Evolutionary conservation across 2,329 filamentous ascomycete genomes (phyloP).

Genomic region (Harringtonia lauricola): DNA sequence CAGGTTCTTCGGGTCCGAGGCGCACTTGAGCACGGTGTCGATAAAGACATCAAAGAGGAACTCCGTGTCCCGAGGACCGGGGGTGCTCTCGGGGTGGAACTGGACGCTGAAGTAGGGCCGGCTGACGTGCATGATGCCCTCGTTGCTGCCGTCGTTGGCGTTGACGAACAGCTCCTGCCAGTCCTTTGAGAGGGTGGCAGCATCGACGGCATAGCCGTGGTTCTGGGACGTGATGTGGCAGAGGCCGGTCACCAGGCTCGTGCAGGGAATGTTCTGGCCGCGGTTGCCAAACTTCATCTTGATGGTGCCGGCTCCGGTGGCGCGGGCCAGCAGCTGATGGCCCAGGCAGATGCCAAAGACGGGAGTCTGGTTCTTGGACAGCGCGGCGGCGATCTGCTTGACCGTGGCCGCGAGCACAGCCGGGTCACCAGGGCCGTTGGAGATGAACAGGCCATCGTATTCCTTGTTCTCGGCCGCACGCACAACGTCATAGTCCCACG

Average conservation of each 20-base stretch:
- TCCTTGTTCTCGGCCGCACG: constrained; percentile 63
- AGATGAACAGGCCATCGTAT: constrained; percentile 95
- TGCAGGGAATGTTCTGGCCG: constrained; percentile 97
- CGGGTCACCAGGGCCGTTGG: constrained; percentile 94
- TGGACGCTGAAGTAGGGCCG: constrained; percentile 98
- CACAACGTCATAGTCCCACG: constrained; percentile 91
- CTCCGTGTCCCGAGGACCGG: constrained; percentile 89
- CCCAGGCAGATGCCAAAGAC: constrained; percentile 96
- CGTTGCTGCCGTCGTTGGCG: constrained; percentile 95
- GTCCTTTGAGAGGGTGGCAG: constrained; percentile 58
- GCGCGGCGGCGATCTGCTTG: constrained; percentile 63
- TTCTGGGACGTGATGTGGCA: constrained; percentile 99
- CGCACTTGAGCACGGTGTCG: constrained; percentile 63
- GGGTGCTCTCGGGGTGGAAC: constrained; percentile 96
- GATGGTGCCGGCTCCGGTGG: constrained; percentile 70
- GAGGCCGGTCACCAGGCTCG: constrained; percentile 86
- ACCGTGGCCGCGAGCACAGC: constrained; percentile 73
- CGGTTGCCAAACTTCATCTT: constrained; percentile 99
- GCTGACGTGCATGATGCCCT: constrained; percentile 81
- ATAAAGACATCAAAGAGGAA: constrained; percentile 97
- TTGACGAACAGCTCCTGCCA: constrained; percentile 97
- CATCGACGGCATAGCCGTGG: constrained; percentile 90
- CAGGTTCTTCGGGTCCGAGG: constrained; percentile 55
- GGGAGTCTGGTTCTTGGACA: constrained; percentile 70
- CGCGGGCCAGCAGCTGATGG: constrained; percentile 83